Conservation (phyloP, 2,329 filamentous ascomycete species). For the Fusarium annulatum region DNA sequence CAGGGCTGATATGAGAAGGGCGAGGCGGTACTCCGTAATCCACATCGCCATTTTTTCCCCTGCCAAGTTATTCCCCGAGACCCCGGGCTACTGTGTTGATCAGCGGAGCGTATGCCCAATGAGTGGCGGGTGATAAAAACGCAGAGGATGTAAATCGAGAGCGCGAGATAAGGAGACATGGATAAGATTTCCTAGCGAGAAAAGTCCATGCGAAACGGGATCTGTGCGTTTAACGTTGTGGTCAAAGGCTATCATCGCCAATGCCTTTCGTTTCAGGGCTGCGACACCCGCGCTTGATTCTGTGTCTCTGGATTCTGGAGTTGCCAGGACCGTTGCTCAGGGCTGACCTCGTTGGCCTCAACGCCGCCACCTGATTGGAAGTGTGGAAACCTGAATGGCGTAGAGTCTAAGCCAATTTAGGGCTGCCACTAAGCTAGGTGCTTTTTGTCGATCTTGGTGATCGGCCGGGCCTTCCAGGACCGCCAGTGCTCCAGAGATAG, state of each 20-base stretch:
- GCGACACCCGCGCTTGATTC: constrained; percentile 25
- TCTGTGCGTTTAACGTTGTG: constrained; percentile 12
- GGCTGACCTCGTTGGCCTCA: constrained; percentile 18
- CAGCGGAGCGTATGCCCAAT: not conserved
- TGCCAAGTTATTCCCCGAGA: constrained; percentile 3
- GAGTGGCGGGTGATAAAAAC: not conserved
- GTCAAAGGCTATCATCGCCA: constrained; percentile 24
- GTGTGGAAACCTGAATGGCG: not conserved
- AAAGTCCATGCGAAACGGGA: not conserved
- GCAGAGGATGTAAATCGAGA: not conserved
- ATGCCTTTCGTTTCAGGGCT: constrained; percentile 40
- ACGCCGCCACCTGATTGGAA: constrained; percentile 23
- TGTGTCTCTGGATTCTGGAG: constrained; percentile 27
- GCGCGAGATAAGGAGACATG: not conserved
- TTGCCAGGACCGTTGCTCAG: constrained; percentile 27
- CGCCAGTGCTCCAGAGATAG: constrained; percentile 31
- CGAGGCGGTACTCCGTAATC: constrained; percentile 35
- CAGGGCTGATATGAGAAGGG: constrained; percentile 23
- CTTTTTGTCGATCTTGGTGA: constrained; percentile 42
- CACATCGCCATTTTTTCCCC: constrained; percentile 5
- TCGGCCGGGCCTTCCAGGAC: constrained; percentile 34
- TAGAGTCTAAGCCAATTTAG: constrained; percentile 19
- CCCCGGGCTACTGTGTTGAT: constrained; percentile 1
- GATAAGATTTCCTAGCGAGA: not conserved
- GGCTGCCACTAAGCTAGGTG: constrained; percentile 34